Base-by-base conservation (phyloP, 371 early-diverging fungal species). In the Paramicrosporidium saccamoebae region DNA sequence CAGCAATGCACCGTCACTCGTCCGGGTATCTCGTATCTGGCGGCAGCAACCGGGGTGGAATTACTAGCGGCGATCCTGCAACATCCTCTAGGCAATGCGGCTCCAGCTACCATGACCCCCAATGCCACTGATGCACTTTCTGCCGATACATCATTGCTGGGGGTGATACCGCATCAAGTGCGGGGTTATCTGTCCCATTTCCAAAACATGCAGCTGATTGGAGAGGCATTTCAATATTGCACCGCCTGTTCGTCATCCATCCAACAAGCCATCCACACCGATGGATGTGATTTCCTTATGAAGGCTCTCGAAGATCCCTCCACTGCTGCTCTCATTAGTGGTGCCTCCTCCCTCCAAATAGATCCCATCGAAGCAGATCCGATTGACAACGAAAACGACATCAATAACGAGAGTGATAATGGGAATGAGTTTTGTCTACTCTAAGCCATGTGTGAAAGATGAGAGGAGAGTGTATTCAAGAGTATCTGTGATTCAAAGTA, bases 1-100 rank as follows among this genome's bases (percentile, higher is more conserved):
- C 84, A 90, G 31, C 79, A 82, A 48, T 90, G 92, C 39, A 90
- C 92, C 0, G 88, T 90, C 5, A 79, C 92, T 3, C 52, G 92
- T 2, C 88, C 92, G 1, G 92, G 88, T 3, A 38, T 90, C 10
- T 60, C 86, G 1, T 60, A 69, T 1, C 57, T 84, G 16, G 81
- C 88, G 0, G 54, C 58, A 16, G 79, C 73, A 1, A 36, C 54
- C 12, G 69, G 75, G 0, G 84, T 77, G 1, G 92, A 90, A 46
- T 48, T 90, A 27, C 43, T 86, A 41, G 64, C 73, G 2, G 67
- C 81, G 0, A 25, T 78, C 6, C 29, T 75, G 13, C 79, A 84
- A 40, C 75, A 81, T 35, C 59, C 58, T 10, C 42, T 52, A 5
- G 68, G 69, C 15, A 23, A 17, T n/a, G 9, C 6, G 3, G 38